Conservation (phyloP, 306 rosid species). For the Cyclanthera cordifolia region DNA sequence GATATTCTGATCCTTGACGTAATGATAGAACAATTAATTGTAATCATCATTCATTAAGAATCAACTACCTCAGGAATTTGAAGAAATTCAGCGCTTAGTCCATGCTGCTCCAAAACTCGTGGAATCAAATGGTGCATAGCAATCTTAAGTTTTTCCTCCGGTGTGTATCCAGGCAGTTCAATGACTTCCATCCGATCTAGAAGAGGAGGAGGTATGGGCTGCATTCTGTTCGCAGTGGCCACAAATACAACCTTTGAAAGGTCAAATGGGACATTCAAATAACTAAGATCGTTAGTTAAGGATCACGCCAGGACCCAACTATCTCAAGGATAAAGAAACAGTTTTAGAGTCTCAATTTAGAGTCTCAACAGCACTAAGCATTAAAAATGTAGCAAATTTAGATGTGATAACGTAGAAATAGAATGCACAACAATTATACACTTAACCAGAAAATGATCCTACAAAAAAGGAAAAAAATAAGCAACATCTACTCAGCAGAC, state of each 20-base stretch:
- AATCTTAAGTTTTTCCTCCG: slow-evolving; percentile 89
- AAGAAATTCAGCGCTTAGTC: slow-evolving; percentile 72
- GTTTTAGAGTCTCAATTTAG: slow-evolving; percentile 2
- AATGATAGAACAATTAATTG: neutral
- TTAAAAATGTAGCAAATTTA: neutral
- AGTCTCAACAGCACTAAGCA: neutral
- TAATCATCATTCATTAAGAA: slow-evolving; percentile 1
- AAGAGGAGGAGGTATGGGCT: slow-evolving; percentile 88
- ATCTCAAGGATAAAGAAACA: slow-evolving; percentile 2
- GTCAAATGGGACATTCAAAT: slow-evolving; percentile 96
- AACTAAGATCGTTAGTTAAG: slow-evolving; percentile 56
- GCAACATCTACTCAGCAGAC: neutral
- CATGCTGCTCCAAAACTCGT: slow-evolving; percentile 90
- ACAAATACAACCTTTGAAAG: slow-evolving; percentile 86
- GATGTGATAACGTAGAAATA: neutral
- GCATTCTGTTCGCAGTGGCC: slow-evolving; percentile 89
- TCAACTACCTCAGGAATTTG: slow-evolving; percentile 81
- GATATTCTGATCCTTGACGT: neutral
- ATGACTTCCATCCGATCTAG: slow-evolving; percentile 98
- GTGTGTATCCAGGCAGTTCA: slow-evolving; percentile 94
- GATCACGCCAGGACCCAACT: slow-evolving; percentile 24
- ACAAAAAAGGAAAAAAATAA: neutral
- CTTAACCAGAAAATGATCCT: neutral
- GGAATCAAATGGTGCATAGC: slow-evolving; percentile 88
- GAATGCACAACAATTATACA: neutral